Percentiles rank a stretch among this genome's conserved stretches.
These are phyloP conservation scores for Anethum foeniculum DNA, from an alignment of 140 eudicot species.

Conservation along the genomic window DNA sequence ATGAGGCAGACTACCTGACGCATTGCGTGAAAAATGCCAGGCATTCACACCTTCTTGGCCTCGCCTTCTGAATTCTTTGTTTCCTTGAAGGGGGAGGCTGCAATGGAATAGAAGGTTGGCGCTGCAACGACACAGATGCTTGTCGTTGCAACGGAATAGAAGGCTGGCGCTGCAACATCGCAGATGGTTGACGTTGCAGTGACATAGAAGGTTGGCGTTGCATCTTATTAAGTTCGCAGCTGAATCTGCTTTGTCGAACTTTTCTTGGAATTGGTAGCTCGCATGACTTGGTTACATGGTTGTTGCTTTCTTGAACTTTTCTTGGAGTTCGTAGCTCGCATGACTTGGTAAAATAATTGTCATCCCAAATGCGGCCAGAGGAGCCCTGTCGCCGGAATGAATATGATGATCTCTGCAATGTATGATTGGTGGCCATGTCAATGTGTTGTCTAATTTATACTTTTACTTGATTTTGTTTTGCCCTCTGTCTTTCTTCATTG, in stretches of 20 bases:
- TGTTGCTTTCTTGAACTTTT: conserved; percentile 1
- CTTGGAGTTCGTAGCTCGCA: conserved; percentile 14
- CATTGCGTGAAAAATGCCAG: conserved; percentile 28
- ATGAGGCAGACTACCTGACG: conserved; percentile 12
- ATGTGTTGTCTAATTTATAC: neutral
- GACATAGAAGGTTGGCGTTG: neutral
- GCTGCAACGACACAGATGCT: neutral
- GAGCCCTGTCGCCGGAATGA: conserved; percentile 65
- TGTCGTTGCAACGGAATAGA: neutral
- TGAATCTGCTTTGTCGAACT: neutral
- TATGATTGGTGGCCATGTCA: conserved; percentile 25
- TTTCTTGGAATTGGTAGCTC: conserved; percentile 11
- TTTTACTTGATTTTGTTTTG: neutral
- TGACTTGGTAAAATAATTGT: conserved; percentile 7
- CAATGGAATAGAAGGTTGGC: conserved; percentile 1
- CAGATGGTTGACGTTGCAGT: neutral
- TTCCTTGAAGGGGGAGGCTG: neutral
- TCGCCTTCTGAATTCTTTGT: conserved; percentile 7
- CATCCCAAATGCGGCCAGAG: conserved; percentile 52
- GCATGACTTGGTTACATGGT: conserved; percentile 7
- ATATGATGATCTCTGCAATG: conserved; percentile 48
- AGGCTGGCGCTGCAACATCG: neutral
- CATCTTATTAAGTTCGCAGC: neutral
- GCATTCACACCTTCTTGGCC: conserved; percentile 14
- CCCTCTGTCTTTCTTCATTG: conserved; percentile 1